Base-by-base conservation (phyloP, 108 stramenopile species). In the Cyclotella choctawhatcheeana region DNA sequence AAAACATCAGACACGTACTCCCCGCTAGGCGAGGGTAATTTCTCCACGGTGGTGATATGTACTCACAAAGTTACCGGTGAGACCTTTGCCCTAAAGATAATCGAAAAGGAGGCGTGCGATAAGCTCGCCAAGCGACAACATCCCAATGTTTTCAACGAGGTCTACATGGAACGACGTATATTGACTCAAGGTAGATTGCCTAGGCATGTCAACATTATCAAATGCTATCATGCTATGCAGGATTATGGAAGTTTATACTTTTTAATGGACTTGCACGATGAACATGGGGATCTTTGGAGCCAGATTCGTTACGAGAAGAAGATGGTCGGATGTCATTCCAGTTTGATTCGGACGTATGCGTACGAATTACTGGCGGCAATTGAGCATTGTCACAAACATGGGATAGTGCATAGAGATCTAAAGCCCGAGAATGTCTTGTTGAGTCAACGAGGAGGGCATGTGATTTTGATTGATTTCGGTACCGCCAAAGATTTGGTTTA, bases 401-500 rank as follows among this genome's bases (percentile, higher is more conserved):
- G 97, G 3, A 85, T 99, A 33, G 95, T 98, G 14, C 99, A 99
- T 79, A 92, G 99, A 5, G 99, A 99, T 74, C 53, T 99, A 21
- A 99, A 99, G 73, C 94, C 98, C 4, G 97, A 98, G 58, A 98
- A 98, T 83, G 81, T 98, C 16, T 61, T 99, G 67, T 63, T 97
- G 54, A 83, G 86, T 69, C 63, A 82, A 37, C 62, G 50, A 33
- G 86, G 83, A 35, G 94, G 93, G 3, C 93, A 96, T 59, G 79
- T 98, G 0, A 88, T 97, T 47, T 76, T 99, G 33, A 92, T 98
- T 68, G 99, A 99, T 82, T 98, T 98, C 67, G 99, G 99, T 26
- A 98, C 99, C 0, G 93, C 96, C 43, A 98, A 99, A 71, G 99
- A 99, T 76, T 71, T 97, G 60, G 71, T 96, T 20, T 65, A 93